A percentile compares a stretch with the other conserved stretches of the same genome.
Evolutionary conservation across 2,329 filamentous ascomycete species (phyloP).

Genomic region (Penicillium sp.): DNA sequence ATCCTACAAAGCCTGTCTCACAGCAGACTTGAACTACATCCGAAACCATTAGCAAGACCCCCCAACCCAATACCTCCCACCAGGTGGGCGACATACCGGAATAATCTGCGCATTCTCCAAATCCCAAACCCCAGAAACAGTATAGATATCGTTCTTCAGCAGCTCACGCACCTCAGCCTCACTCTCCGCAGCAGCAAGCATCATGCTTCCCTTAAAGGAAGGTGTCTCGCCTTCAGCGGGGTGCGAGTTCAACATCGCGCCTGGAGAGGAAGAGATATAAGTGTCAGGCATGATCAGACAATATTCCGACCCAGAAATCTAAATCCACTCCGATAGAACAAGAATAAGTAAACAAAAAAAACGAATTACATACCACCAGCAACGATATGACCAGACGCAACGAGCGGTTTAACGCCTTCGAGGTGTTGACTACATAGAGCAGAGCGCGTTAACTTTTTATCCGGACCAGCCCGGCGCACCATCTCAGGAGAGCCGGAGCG

Average conservation of each 20-base stretch:
- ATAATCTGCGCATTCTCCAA: conserved; percentile 56
- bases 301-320: too few species aligned
- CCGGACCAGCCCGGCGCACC: too few species aligned
- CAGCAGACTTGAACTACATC: conserved; percentile 33
- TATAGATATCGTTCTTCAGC: conserved; percentile 70
- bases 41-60: conserved; percentile 8
- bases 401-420: conserved; percentile 49
- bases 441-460: too few species aligned
- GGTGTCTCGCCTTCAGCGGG: conserved; percentile 60
- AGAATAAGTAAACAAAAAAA: too few species aligned
- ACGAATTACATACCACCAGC: conserved; percentile 60
- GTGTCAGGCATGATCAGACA: too few species aligned
- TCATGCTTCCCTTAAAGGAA: conserved; percentile 68
- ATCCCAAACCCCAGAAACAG: conserved; percentile 73
- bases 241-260: conserved; percentile 63
- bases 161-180: conserved; percentile 65
- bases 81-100: conserved; percentile 34
- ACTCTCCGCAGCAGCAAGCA: conserved; percentile 63
- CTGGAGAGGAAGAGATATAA: conserved; percentile 37
- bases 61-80: background rate
- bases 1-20: conserved; percentile 21
- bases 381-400: conserved; percentile 57
- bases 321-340: too few species aligned
- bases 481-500: too few species aligned
- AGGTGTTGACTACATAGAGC: conserved; percentile 52